Evolutionary conservation across 78 protist species (phyloP).

Genomic region (Diacronema lutheri): DNA sequence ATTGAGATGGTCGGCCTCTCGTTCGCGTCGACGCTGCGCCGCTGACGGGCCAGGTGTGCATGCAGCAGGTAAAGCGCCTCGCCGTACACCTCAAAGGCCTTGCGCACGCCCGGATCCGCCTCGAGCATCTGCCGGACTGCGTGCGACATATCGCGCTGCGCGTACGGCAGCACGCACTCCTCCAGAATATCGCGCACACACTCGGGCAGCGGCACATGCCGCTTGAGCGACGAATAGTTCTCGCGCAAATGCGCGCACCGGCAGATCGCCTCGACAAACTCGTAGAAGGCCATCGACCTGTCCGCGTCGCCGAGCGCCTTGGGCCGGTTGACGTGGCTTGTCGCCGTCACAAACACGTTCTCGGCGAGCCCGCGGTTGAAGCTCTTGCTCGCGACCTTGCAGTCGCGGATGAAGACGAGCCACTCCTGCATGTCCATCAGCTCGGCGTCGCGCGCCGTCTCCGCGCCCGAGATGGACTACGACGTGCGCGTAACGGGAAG

Average conservation of each 20-base stretch:
- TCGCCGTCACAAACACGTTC: neutral
- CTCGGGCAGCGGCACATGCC: neutral
- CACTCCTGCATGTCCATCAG: no score
- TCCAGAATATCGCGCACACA: neutral
- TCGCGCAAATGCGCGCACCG: neutral
- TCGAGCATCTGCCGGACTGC: neutral
- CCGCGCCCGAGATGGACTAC: no score
- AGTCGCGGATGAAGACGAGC: no score
- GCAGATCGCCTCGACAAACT: neutral
- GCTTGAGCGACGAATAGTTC: neutral
- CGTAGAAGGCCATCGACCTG: neutral
- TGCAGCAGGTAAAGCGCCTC: no score
- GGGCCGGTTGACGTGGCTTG: neutral
- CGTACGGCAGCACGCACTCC: neutral
- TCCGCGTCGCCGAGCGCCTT: neutral
- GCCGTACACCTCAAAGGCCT: neutral
- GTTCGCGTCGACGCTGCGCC: no score
- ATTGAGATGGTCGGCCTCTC: no score
- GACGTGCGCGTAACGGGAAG: no score
- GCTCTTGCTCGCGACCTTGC: neutral
- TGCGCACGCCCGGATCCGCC: neutral
- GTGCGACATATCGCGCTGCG: neutral
- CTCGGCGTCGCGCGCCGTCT: no score
- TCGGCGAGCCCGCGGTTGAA: neutral
- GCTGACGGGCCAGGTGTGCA: no score